phyloP scores from a whole-genome alignment of 2,329 filamentous ascomycete genomes.

The Colletotrichum lindemuthianum region DNA sequence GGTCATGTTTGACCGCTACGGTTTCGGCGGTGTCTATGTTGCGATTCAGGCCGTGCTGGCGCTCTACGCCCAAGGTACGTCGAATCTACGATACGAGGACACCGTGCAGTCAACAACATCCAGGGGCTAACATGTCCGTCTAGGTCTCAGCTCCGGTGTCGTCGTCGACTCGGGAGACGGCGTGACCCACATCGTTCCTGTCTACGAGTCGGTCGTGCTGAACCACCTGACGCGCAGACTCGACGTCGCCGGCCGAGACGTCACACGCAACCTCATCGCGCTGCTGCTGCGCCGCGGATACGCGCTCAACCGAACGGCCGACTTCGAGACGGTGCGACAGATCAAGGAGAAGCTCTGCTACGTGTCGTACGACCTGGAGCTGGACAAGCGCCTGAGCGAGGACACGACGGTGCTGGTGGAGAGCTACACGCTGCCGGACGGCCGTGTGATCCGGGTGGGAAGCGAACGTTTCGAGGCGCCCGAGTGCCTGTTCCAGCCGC shows the following conservation, averaged over 20 bases:
- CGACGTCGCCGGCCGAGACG: slow-evolving; percentile 95
- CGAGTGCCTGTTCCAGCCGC: slow-evolving; percentile 98
- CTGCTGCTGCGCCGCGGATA: slow-evolving; percentile 94
- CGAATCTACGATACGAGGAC: neutral
- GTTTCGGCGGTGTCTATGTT: slow-evolving; percentile 96
- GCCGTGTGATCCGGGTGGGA: slow-evolving; percentile 93
- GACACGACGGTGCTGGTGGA: slow-evolving; percentile 98
- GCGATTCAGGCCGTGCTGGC: slow-evolving; percentile 97
- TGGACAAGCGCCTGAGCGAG: slow-evolving; percentile 95
- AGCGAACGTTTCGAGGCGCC: slow-evolving; percentile 98
- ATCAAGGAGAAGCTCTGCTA: slow-evolving; percentile 99
- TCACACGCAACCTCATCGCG: slow-evolving; percentile 97
- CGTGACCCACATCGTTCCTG: slow-evolving; percentile 97
- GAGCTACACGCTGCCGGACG: slow-evolving; percentile 96
- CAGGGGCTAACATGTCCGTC: slow-evolving; percentile 25
- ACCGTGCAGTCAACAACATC: neutral
- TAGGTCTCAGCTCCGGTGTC: slow-evolving; percentile 90
- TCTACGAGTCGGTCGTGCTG: slow-evolving; percentile 97
- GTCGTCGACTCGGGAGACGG: slow-evolving; percentile 98
- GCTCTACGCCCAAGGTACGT: slow-evolving; percentile 90
- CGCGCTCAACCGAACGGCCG: slow-evolving; percentile 95
- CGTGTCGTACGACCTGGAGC: slow-evolving; percentile 95
- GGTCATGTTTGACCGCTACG: slow-evolving; percentile 98
- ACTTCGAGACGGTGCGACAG: slow-evolving; percentile 98
- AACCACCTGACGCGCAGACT: slow-evolving; percentile 95